phyloP scores from a whole-genome alignment of 2,329 filamentous ascomycete species.

The Arthrobotrys musiformis region DNA sequence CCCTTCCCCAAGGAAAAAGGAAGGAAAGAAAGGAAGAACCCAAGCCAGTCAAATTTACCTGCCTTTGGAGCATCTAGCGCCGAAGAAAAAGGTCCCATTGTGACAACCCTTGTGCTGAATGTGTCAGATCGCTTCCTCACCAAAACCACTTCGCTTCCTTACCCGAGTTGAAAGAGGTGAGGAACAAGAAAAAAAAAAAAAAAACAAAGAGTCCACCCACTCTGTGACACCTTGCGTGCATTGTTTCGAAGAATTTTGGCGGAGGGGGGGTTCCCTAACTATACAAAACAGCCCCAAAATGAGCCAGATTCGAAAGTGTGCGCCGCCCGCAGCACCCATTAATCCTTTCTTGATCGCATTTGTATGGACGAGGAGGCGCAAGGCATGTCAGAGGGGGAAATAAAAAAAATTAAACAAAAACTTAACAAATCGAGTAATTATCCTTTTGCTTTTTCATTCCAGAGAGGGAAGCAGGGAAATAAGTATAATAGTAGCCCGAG shows the following conservation, averaged over 20 bases:
- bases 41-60: slow-evolving; percentile 28
- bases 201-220: too few species aligned
- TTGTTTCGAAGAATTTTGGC: slow-evolving; percentile 56
- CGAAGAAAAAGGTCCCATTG: not conserved
- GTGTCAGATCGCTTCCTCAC: slow-evolving; percentile 22
- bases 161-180: slow-evolving; percentile 32
- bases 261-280: too few species aligned
- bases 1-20: not conserved
- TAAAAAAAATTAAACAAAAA: too few species aligned
- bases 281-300: too few species aligned
- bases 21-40: slow-evolving; percentile 9
- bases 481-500: slow-evolving; percentile 5
- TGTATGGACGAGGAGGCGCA: slow-evolving; percentile 30
- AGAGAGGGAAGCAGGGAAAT: not conserved
- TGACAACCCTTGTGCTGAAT: slow-evolving; percentile 14
- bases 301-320: too few species aligned
- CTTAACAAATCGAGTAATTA: too few species aligned
- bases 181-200: slow-evolving; percentile 37
- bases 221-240: slow-evolving; percentile 53
- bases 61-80: slow-evolving; percentile 33
- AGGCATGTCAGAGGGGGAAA: slow-evolving; percentile 41
- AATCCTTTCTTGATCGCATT: slow-evolving; percentile 34
- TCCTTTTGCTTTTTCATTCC: slow-evolving; percentile 20
- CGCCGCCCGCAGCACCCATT: too few species aligned
- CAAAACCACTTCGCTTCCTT: slow-evolving; percentile 25